Evolutionary conservation across 192 early-diverging fungal species (phyloP).

Genomic region (Backusella macrospora): DNA sequence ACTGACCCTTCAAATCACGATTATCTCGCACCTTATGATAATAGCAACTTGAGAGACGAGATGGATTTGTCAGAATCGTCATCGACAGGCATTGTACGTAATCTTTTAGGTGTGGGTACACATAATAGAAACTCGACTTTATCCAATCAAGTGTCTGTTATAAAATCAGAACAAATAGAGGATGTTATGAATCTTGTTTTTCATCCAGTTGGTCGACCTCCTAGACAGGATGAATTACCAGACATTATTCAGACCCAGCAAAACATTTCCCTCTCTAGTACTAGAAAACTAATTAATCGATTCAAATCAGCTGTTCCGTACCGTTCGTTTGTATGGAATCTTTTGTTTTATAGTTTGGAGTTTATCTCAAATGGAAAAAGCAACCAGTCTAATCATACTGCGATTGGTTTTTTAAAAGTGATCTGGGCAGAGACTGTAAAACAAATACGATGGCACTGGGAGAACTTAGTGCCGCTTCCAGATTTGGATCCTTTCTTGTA

Average conservation of each 20-base stretch:
- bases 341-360: slow-evolving; percentile 49
- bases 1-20: slow-evolving; percentile 41
- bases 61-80: slow-evolving; percentile 25
- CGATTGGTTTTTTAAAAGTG: slow-evolving; percentile 64
- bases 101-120: slow-evolving; percentile 16
- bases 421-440: slow-evolving; percentile 68
- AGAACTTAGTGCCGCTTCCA: slow-evolving; percentile 57
- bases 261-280: slow-evolving; percentile 28
- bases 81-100: slow-evolving; percentile 9
- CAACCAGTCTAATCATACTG: slow-evolving; percentile 19
- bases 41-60: slow-evolving; percentile 37
- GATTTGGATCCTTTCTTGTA: slow-evolving; percentile 41
- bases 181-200: slow-evolving; percentile 47
- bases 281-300: slow-evolving; percentile 45
- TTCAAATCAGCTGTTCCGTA: slow-evolving; percentile 49
- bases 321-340: slow-evolving; percentile 58
- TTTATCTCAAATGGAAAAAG: slow-evolving; percentile 36
- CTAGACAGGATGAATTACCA: not conserved
- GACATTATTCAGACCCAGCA: not conserved
- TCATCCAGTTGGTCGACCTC: slow-evolving; percentile 10
- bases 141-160: slow-evolving; percentile 1
- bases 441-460: slow-evolving; percentile 67
- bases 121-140: not conserved
- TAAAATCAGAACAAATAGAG: slow-evolving; percentile 49
- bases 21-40: slow-evolving; percentile 28